A percentile compares a stretch with the other conserved stretches of the same genome.
Conservation (phyloP, 345 rosid species). For the Populus davidiana region DNA sequence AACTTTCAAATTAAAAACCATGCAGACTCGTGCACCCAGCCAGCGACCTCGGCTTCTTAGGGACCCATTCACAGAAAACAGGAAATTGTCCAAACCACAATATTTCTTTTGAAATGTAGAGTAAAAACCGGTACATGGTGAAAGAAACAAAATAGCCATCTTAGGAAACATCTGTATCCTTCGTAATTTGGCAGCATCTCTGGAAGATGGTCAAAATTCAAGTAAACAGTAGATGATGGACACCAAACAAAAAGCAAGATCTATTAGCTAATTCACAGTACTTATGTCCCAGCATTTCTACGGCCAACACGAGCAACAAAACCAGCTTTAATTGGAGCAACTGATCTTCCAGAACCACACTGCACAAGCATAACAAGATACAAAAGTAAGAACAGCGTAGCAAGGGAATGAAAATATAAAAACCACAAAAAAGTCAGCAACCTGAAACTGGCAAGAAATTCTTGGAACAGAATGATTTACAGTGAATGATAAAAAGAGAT, state of each 20-base stretch:
- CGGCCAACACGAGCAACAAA: constrained; percentile 98
- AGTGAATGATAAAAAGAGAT: not conserved
- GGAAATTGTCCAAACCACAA: not conserved
- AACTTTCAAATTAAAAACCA: not conserved
- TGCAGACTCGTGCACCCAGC: not conserved
- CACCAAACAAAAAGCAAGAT: not conserved
- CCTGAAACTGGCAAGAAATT: not conserved
- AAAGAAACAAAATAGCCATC: not conserved
- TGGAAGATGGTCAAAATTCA: not conserved
- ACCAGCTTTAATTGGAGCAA: constrained; percentile 93
- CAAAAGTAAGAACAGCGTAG: not conserved
- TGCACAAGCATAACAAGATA: constrained; percentile 26
- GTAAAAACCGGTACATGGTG: not conserved
- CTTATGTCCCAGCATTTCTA: constrained; percentile 62
- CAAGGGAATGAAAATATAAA: not conserved
- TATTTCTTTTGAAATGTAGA: not conserved
- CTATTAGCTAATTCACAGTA: not conserved
- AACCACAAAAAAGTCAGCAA: not conserved
- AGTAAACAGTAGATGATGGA: not conserved
- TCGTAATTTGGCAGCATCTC: not conserved
- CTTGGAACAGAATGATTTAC: not conserved
- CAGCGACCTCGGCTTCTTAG: not conserved
- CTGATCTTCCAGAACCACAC: constrained; percentile 97
- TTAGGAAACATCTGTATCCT: not conserved
- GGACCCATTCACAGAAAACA: not conserved